Base-by-base conservation (phyloP, 495 filamentous ascomycete species). In the Jackrogersella multiformis region DNA sequence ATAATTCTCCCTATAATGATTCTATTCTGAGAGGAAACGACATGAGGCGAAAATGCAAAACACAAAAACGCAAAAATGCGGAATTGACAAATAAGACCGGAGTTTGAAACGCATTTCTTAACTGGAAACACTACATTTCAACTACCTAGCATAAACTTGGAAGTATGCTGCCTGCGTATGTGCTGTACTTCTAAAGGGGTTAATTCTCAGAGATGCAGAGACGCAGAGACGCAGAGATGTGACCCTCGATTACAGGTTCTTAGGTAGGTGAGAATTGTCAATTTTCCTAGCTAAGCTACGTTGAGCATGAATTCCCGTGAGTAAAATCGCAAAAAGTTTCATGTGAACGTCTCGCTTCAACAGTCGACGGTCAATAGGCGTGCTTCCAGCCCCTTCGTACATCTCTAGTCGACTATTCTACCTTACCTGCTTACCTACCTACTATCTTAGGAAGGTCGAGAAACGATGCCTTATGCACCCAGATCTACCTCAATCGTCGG, bases 371-470 rank as follows among this genome's bases (percentile, higher is more conserved):
- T 35, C 13, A 24, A 24, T 23, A 12, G 24, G 5, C 26, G 45
- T 16, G 36, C 45, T 53, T 59, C 55, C 62, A 45, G n/a, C 30
- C 23, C 53, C 54, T 48, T 28, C 36, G 61, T 59, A 41, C 24
- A 18, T 28, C 26, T 13, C 30, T 20, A 8, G 30, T 21, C 12
- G 21, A 32, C 32, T 15, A 34, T 24, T 39, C 23, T 48, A 38
- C n/a, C n/a, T n/a, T n/a, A n/a, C n/a, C n/a, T n/a, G n/a, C n/a
- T n/a, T n/a, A n/a, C n/a, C n/a, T n/a, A n/a, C 38, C 45, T 61
- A 41, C 55, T 36, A 21, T 20, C 64, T 69, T 44, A 35, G 66
- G 66, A 64, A 69, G 66, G 66, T 64, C 54, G 42, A 39, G 13
- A 48, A 28, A 26, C 32, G 15, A 32, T 53, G 28, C 32, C 34